Base-by-base conservation (phyloP, 73 alveolate genomes). In the Symbiodinium natans region DNA sequence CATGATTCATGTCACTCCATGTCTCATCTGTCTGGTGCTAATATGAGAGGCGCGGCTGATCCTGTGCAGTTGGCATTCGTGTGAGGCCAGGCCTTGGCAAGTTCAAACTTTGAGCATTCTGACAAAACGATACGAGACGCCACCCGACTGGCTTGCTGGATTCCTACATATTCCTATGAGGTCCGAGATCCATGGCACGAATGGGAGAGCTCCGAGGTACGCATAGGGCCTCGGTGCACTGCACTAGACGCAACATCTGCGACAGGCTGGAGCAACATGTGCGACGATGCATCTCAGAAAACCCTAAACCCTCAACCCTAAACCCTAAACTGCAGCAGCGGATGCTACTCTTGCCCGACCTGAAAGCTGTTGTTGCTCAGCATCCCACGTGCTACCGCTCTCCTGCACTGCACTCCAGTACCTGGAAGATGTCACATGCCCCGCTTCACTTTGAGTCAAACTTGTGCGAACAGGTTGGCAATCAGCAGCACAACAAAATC, bases 321-420 rank as follows among this genome's bases (percentile, higher is more conserved):
- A n/a, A n/a, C n/a, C n/a, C n/a, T n/a, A n/a, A n/a, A n/a, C n/a
- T n/a, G n/a, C n/a, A n/a, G n/a, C n/a, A n/a, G n/a, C n/a, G n/a
- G n/a, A n/a, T n/a, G n/a, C n/a, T n/a, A n/a, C n/a, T n/a, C 71
- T 52, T 52, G 71, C 23, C 71, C 23, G n/a, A 52, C n/a, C 71
- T 52, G 71, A 52, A 52, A 21, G n/a, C 25, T 8, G 71, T 21
- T 23, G 71, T 52, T n/a, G n/a, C n/a, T n/a, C n/a, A n/a, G n/a
- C n/a, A n/a, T 23, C 71, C 71, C 71, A 52, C 71, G 71, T 29
- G 23, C 27, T 52, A 31, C 94, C 94, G 23, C 56, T 86, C 59
- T 86, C 94, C 29, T 86, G 94, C 8, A 86, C 94, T 8, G 94
- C 94, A 52, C 94, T 86, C 94, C 94, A 86, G 59, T 86, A 86